phyloP scores from a whole-genome alignment of 164 flowering plant genomes.

The Litsea cubeba region DNA sequence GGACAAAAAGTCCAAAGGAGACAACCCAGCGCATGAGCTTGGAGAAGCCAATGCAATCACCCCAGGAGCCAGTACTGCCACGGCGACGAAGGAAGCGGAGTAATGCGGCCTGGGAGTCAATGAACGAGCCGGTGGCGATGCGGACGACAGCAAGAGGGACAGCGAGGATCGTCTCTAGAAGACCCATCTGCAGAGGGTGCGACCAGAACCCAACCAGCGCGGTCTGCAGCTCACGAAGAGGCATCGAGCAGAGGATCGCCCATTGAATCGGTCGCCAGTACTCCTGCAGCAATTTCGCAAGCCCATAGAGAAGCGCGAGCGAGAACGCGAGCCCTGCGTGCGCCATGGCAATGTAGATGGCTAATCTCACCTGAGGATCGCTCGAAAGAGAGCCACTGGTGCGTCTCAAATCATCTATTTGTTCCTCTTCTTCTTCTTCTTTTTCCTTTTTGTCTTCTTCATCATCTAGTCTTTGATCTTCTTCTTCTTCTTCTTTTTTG shows the following conservation, averaged over 20 bases:
- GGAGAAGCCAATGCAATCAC: slow-evolving; percentile 49
- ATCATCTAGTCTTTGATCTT: not conserved
- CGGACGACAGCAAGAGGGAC: slow-evolving; percentile 71
- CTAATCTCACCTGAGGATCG: slow-evolving; percentile 72
- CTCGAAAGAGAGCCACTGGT: slow-evolving; percentile 7
- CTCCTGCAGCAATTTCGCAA: slow-evolving; percentile 59
- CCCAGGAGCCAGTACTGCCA: slow-evolving; percentile 14
- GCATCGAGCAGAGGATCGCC: slow-evolving; percentile 91
- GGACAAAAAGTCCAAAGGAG: slow-evolving; percentile 68
- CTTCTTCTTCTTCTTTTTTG: not conserved
- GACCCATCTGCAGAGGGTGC: slow-evolving; percentile 68
- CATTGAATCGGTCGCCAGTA: slow-evolving; percentile 82
- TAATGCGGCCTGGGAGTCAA: slow-evolving; percentile 45
- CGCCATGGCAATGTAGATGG: slow-evolving; percentile 94
- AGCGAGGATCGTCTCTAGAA: slow-evolving; percentile 79
- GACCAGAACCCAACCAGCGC: slow-evolving; percentile 81
- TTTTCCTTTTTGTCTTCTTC: not conserved
- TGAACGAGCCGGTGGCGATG: slow-evolving; percentile 50
- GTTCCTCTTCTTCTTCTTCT: not conserved
- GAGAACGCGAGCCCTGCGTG: slow-evolving; percentile 77
- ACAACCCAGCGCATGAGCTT: slow-evolving; percentile 66
- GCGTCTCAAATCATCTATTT: not conserved
- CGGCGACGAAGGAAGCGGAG: slow-evolving; percentile 31
- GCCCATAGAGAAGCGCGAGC: slow-evolving; percentile 51
- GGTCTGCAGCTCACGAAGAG: slow-evolving; percentile 78